Base-by-base conservation (phyloP, 345 rosid species). In the Microcos paniculata region DNA sequence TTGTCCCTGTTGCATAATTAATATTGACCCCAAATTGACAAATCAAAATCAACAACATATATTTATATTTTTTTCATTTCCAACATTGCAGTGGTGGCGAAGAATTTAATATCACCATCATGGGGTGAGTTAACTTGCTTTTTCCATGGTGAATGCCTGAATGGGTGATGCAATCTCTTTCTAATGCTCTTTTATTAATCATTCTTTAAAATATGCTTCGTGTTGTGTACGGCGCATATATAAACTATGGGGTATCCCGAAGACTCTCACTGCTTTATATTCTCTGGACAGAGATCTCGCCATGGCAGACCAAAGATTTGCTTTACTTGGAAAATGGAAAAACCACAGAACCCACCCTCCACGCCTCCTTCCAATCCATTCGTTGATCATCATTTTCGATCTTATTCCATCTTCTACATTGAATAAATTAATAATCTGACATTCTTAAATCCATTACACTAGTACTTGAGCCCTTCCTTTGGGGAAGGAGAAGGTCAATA, bases 281-380 rank as follows among this genome's bases (percentile, higher is more conserved):
- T 72, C 58, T 58, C 74, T 63, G 80, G 46, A 31, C 56, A 72
- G 55, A 73, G 62, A 84, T 83, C 78, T 78, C 57, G 8, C 38
- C 4, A 14, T 73, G 75, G 42, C 75, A 58, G 80, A 53, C 77
- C 75, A 40, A 67, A 81, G 82, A 81, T 84, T 77, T 79, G 46
- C 78, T 79, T 81, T 79, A 72, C 82, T 79, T 38, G 74, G 79
- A 79, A n/a, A n/a, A n/a, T n/a, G n/a, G n/a, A n/a, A n/a, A n/a
- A 78, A 64, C 62, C 84, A 76, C 84, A 74, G 30, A 40, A 7
- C 70, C 70, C 48, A 68, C 31, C 67, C 67, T 43, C 55, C 77
- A 63, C 76, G 46, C 73, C 69, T 15, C 28, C 61, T 33, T 31
- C 74, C 28, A 31, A 35, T 15, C 48, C 11, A 24, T 65, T 28